Evolutionary conservation across 169 alveolate species (phyloP), one percentile per base, ranked within the genome.

Genomic region (Cryptosporidium ubiquitum): DNA sequence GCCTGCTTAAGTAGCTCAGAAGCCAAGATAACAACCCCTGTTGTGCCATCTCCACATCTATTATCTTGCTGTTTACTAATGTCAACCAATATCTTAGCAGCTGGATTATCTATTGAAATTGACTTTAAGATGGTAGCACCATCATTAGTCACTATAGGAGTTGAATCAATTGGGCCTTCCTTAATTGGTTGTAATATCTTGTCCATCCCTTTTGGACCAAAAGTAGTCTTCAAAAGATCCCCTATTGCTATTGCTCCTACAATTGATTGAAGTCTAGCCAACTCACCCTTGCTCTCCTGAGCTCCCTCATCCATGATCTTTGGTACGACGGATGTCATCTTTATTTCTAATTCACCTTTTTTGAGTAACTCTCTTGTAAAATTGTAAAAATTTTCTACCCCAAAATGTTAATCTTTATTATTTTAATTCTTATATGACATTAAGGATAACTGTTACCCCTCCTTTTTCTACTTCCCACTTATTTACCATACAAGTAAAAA

Each of bases 211-310:
- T 97, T 96, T 26, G 99, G 99, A 29, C 99, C 99, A 79, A 98
- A 93, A 35, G 99, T 98, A 33, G 99, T 96, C 92, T 98, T 98
- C 85, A 98, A 99, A 86, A 99, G 93, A 91, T 99, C 99, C n/a
- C 99, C 99, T 14, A 99, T 98, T 20, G 99, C 99, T 33, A 99
- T 97, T 23, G 99, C 99, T 10, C 99, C 99, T 40, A 99, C 98
- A 85, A 97, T 97, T 57, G 98, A 95, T 74, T 97, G 97, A 93
- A 97, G 91, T 91, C 99, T 94, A 26, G 99, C 99, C 89, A 96
- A 92, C 89, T 97, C 99, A 44, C 99, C 99, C 91, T 94, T 94
- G 92, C 96, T 98, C 86, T 97, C 99, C 86, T 95, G 96, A 35
- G 99, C 99, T 20, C 98, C 98, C 52, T 96, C 97, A 86, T 96